These are phyloP conservation scores for Epicoccum nigrum DNA, from an alignment of 2,329 filamentous ascomycete genomes.

Conservation along the genomic window DNA sequence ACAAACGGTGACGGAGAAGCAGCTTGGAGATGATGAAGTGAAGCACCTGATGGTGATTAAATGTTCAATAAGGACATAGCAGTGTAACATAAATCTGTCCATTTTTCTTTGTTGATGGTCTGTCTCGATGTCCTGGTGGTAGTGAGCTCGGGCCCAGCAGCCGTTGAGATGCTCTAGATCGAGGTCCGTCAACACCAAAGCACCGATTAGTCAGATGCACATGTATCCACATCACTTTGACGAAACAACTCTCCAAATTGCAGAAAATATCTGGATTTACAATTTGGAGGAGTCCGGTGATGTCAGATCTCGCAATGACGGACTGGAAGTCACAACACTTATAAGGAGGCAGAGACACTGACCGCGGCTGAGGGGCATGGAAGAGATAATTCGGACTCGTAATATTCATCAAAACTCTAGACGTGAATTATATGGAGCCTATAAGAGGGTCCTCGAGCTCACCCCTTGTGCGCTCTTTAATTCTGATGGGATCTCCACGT, in stretches of 20 bases:
- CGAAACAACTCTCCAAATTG: neutral
- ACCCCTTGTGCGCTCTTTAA: slow-evolving; percentile 10
- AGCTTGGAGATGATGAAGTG: too few species aligned
- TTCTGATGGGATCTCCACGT: slow-evolving; percentile 19
- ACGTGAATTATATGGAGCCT: neutral
- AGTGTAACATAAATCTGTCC: too few species aligned
- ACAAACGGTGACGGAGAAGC: too few species aligned
- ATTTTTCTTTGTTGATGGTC: too few species aligned
- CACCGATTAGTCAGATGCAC: slow-evolving; percentile 8
- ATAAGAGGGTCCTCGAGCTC: neutral
- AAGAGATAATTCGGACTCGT: too few species aligned
- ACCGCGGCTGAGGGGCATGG: neutral
- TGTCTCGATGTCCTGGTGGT: too few species aligned
- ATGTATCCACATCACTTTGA: neutral
- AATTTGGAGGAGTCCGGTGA: too few species aligned
- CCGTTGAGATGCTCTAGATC: neutral
- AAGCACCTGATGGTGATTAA: too few species aligned
- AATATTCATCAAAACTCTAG: neutral
- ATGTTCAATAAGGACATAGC: too few species aligned
- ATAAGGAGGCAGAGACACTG: neutral
- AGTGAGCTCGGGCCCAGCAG: neutral
- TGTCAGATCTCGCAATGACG: neutral
- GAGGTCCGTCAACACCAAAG: slow-evolving; percentile 12
- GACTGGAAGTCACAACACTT: neutral
- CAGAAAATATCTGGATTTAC: neutral